These are phyloP conservation scores for Cryptosporidium ubiquitum DNA, from an alignment of 169 alveolate genomes.

Conservation along the genomic window DNA sequence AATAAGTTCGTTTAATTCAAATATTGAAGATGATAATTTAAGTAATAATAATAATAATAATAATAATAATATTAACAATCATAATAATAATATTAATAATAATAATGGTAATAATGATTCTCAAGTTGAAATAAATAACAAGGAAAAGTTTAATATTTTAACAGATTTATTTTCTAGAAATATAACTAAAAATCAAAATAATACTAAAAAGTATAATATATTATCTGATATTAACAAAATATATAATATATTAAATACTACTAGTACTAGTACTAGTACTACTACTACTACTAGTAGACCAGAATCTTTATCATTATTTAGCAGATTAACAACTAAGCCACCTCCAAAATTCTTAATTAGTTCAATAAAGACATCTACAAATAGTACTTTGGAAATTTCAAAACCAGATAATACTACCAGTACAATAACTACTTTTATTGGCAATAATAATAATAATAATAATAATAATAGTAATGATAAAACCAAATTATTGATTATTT, in stretches of 20 bases:
- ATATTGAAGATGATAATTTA: not conserved
- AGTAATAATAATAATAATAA: not conserved
- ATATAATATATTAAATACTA: too few relatives aligned
- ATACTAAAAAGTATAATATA: not conserved
- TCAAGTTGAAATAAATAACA: not conserved
- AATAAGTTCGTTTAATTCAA: not conserved
- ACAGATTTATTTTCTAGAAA: not conserved
- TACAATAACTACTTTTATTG: conserved; percentile 1
- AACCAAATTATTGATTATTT: not conserved
- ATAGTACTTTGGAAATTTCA: conserved; percentile 4
- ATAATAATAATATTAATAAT: not conserved
- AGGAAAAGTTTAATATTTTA: not conserved
- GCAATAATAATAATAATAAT: not conserved
- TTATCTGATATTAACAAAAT: not conserved
- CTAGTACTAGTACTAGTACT: too few relatives aligned
- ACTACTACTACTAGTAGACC: not conserved
- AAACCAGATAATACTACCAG: not conserved
- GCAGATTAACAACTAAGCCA: conserved; percentile 1
- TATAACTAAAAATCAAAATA: not conserved
- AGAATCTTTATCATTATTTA: not conserved
- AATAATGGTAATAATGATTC: not conserved
- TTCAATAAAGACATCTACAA: not conserved
- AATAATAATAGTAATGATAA: not conserved
- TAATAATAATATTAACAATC: not conserved
- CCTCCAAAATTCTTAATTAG: not conserved